Evolutionary conservation across 768 basidiomycete genomes (phyloP).

Genomic region (Pleurotus salmoneostramineus): DNA sequence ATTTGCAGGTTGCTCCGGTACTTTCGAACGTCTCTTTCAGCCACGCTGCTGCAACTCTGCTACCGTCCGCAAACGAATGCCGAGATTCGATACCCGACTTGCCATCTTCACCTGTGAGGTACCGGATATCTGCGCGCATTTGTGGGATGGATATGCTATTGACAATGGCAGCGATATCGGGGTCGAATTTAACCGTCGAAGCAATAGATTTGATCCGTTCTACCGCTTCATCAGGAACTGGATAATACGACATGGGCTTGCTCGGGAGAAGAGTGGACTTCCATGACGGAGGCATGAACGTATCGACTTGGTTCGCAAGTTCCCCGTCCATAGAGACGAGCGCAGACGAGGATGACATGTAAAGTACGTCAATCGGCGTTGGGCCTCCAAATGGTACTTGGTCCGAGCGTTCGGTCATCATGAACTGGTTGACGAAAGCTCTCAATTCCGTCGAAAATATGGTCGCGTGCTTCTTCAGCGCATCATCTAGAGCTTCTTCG

Average conservation of each 20-base stretch:
- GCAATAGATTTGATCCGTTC: constrained; percentile 57
- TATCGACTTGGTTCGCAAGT: constrained; percentile 47
- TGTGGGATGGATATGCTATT: constrained; percentile 62
- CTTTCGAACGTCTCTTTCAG: constrained; percentile 69
- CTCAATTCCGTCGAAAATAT: constrained; percentile 27
- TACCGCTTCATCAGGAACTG: constrained; percentile 55
- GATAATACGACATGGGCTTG: constrained; percentile 40
- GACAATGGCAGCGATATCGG: constrained; percentile 63
- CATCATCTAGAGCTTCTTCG: constrained; percentile 44
- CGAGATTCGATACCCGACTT: constrained; percentile 68
- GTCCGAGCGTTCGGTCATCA: background rate
- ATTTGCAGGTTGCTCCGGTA: constrained; percentile 70
- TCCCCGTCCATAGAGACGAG: constrained; percentile 44
- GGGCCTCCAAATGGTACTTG: background rate
- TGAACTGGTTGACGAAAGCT: constrained; percentile 27
- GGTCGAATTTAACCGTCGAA: constrained; percentile 58
- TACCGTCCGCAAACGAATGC: constrained; percentile 77
- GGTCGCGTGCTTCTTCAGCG: constrained; percentile 30
- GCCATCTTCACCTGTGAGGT: constrained; percentile 82
- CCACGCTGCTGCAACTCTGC: constrained; percentile 65
- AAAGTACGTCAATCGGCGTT: constrained; percentile 31
- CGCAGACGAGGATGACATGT: constrained; percentile 37
- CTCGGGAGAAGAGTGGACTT: constrained; percentile 61
- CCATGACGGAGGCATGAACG: constrained; percentile 69
- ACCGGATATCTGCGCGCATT: constrained; percentile 70